Evolutionary conservation across 1,139 yeast genomes (phyloP), one percentile per base, ranked within the genome.

Genomic region (Geotrichum klebahnii): DNA sequence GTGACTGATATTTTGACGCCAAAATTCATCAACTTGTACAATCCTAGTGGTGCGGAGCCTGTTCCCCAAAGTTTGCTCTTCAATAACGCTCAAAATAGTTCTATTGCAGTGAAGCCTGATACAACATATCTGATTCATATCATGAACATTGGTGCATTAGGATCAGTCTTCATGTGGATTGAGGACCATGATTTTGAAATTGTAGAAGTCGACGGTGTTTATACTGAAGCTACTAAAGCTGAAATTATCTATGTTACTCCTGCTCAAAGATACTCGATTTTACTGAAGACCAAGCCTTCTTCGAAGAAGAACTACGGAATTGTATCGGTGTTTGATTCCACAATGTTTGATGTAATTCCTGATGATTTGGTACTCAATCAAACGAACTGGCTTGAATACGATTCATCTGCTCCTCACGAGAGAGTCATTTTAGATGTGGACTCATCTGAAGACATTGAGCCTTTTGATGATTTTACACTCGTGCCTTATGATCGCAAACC

Each of bases 31-130:
- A 78, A 73, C 58, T 68, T 84, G 57, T 83, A 77, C 71, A 90
- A 90, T 68, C 97, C 97, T 43, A 86, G 96, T 4, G 97, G 97
- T 57, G 96, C 97, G 31, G 97, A 90, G 69, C 97, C 97, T 42
- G 80, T 90, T 59, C 97, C 97, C 2, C 81, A 84, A 61, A 81
- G 81, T 63, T 65, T 84, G 59, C 72, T 88, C 61, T 76, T 88
- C 68, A 89, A 90, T 70, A 87, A 89, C 63, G 80, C 95, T 6
- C 79, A 75, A 65, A 83, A 84, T 67, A 72, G 73, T 53, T 79
- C 89, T 14, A 79, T 89, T 80, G 58, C 69, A 8, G 92, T 90
- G 42, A 63, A 82, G 68, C 94, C 96, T 3, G 79, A 81, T 66
- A 86, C 80, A 36, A 89, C 96, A 8, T 90, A 90, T 66, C 72